A percentile compares a stretch with the other conserved stretches of the same genome.
These are phyloP conservation scores for Durusdinium trenchii DNA, from an alignment of 73 alveolate species.

Conservation along the genomic window DNA sequence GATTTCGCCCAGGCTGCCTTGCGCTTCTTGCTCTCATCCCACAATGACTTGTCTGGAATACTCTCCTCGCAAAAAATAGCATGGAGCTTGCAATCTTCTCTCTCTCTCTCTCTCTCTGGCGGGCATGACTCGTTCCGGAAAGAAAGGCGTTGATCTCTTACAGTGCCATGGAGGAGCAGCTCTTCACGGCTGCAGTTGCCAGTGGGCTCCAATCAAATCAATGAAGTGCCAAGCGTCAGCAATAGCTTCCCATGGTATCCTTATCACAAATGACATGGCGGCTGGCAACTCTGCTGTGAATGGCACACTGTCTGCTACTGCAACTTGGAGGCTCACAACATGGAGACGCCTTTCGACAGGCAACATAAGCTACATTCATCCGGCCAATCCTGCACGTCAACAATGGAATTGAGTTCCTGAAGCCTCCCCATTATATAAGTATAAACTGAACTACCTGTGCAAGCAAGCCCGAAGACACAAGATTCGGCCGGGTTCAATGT, in stretches of 20 bases:
- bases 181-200: neutral
- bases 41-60: conserved; percentile 60
- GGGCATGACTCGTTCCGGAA: too few species aligned
- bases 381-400: neutral
- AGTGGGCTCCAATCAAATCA: too few species aligned
- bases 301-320: neutral
- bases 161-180: neutral
- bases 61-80: conserved; percentile 12
- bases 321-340: conserved; percentile 39
- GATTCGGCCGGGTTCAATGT: too few species aligned
- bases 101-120: too few species aligned
- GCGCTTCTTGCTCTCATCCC: conserved; percentile 82
- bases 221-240: neutral
- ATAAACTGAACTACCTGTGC: too few species aligned
- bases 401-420: neutral
- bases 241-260: conserved; percentile 38
- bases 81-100: too few species aligned
- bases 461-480: too few species aligned
- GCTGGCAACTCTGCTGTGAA: neutral
- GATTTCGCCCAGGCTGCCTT: neutral
- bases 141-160: neutral
- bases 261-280: neutral
- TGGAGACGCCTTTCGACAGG: conserved; percentile 88
- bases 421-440: too few species aligned
- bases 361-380: conserved; percentile 12